phyloP scores from a whole-genome alignment of 352 stramenopile species.

The Saprolegnia diclina region DNA sequence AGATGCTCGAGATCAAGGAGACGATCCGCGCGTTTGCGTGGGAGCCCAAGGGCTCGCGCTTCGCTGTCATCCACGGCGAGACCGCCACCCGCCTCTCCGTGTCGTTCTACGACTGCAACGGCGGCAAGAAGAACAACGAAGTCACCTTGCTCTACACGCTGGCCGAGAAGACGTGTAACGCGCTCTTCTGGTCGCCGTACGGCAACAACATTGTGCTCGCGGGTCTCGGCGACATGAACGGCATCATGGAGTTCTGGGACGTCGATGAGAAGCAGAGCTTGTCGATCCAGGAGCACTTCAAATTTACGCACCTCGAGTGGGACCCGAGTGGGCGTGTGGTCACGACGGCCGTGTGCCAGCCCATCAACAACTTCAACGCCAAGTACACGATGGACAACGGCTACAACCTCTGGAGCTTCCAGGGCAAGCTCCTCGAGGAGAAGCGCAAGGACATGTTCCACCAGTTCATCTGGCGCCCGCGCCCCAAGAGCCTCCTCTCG shows the following conservation, averaged over 20 bases:
- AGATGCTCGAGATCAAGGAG: slow-evolving; percentile 98
- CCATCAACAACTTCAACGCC: slow-evolving; percentile 92
- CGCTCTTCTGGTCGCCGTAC: slow-evolving; percentile 95
- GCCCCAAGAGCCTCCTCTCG: slow-evolving; percentile 90
- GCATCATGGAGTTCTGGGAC: slow-evolving; percentile 97
- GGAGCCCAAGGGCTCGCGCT: slow-evolving; percentile 94
- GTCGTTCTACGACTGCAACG: slow-evolving; percentile 96
- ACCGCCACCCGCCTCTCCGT: slow-evolving; percentile 88
- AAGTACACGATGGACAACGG: slow-evolving; percentile 99
- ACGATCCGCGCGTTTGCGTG: slow-evolving; percentile 94
- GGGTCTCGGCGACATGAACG: slow-evolving; percentile 92
- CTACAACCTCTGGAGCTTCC: slow-evolving; percentile 97
- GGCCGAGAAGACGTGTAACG: slow-evolving; percentile 92
- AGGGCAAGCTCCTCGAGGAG: slow-evolving; percentile 92
- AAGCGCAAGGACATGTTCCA: slow-evolving; percentile 98
- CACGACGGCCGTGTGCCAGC: slow-evolving; percentile 93
- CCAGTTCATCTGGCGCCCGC: slow-evolving; percentile 87
- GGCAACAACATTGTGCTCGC: slow-evolving; percentile 93
- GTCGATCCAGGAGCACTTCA: slow-evolving; percentile 96
- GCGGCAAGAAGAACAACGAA: slow-evolving; percentile 70
- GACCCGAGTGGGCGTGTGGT: slow-evolving; percentile 95
- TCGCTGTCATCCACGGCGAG: slow-evolving; percentile 96
- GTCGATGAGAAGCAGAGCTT: slow-evolving; percentile 92
- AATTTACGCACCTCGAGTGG: slow-evolving; percentile 97
- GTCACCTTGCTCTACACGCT: slow-evolving; percentile 94